Percentiles rank a stretch among this genome's conserved stretches.
Evolutionary conservation across 2,329 filamentous ascomycete species (phyloP).

Genomic region (Botryosphaeria agaves): DNA sequence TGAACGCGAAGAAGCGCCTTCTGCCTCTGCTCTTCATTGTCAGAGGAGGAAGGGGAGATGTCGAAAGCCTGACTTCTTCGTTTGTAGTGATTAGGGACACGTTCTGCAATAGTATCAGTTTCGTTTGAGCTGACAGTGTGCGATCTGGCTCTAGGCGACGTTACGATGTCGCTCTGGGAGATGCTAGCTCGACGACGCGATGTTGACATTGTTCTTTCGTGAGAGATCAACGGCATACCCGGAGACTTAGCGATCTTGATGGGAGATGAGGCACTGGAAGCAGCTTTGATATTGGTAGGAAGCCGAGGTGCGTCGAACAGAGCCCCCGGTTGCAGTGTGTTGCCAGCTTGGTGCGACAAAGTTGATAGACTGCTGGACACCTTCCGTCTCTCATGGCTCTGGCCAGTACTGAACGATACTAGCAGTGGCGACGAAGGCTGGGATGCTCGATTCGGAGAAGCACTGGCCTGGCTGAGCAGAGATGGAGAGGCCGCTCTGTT

Average conservation of each 20-base stretch:
- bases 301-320: slow-evolving; percentile 56
- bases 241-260: slow-evolving; percentile 29
- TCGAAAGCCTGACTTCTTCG: slow-evolving; percentile 89
- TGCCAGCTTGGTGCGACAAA: slow-evolving; percentile 60
- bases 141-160: slow-evolving; percentile 55
- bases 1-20: slow-evolving; percentile 86
- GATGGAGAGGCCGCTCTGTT: slow-evolving; percentile 81
- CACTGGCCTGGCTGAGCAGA: slow-evolving; percentile 57
- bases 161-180: slow-evolving; percentile 37
- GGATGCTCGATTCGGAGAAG: slow-evolving; percentile 75
- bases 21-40: slow-evolving; percentile 87
- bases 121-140: slow-evolving; percentile 91
- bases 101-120: slow-evolving; percentile 57
- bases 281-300: slow-evolving; percentile 30
- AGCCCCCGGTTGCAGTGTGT: slow-evolving; percentile 50
- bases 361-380: slow-evolving; percentile 52
- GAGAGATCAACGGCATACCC: slow-evolving; percentile 18
- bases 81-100: slow-evolving; percentile 56
- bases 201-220: no score
- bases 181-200: slow-evolving; percentile 12
- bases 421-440: slow-evolving; percentile 78
- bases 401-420: slow-evolving; percentile 85
- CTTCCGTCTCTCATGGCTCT: slow-evolving; percentile 71
- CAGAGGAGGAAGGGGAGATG: slow-evolving; percentile 91
- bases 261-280: slow-evolving; percentile 37